These are phyloP conservation scores for Oidium heveae DNA, from an alignment of 2,329 filamentous ascomycete species.

Conservation along the genomic window DNA sequence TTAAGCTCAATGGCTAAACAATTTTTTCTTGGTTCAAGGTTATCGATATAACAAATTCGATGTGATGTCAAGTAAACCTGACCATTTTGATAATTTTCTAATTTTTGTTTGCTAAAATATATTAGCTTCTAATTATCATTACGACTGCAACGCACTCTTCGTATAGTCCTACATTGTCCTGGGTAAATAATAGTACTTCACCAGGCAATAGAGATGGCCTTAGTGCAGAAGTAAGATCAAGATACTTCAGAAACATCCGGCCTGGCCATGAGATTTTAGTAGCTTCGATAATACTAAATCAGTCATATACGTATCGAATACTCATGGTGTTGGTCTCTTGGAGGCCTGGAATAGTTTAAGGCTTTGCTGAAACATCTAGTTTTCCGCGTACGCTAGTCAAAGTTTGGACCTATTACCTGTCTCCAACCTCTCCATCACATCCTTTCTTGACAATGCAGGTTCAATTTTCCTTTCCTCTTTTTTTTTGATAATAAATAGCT, in stretches of 20 bases:
- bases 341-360: too few species aligned
- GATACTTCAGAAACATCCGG: constrained; percentile 92
- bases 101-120: constrained; percentile 59
- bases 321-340: too few species aligned
- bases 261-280: constrained; percentile 4
- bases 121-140: neutral
- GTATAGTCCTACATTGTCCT: constrained; percentile 92
- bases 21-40: constrained; percentile 58
- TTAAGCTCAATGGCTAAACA: constrained; percentile 72
- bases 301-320: too few species aligned
- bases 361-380: too few species aligned
- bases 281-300: too few species aligned
- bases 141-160: constrained; percentile 40
- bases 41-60: constrained; percentile 83
- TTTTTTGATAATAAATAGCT: too few species aligned
- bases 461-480: too few species aligned
- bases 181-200: constrained; percentile 85
- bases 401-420: neutral
- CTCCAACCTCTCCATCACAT: too few species aligned
- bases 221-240: constrained; percentile 89
- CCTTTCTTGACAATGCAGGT: too few species aligned
- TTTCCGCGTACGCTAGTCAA: too few species aligned
- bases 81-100: constrained; percentile 80
- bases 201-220: constrained; percentile 80
- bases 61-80: constrained; percentile 94